Conservation (phyloP, 169 alveolate genomes). For the Theileria annulata region DNA sequence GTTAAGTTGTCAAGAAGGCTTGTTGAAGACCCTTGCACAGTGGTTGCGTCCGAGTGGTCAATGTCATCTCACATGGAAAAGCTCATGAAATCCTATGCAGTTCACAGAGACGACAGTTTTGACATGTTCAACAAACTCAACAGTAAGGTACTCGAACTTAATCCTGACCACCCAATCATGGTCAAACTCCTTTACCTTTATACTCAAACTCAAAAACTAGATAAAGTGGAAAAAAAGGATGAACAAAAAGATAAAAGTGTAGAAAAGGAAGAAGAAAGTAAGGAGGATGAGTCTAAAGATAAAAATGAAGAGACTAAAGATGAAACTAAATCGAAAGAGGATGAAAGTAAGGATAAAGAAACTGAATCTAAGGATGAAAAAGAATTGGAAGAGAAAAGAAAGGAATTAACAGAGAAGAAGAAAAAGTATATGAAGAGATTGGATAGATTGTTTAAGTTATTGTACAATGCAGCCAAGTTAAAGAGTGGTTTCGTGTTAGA, state of each 20-base stretch:
- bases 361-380: background rate
- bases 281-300: slow-evolving; percentile 35
- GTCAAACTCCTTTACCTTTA: slow-evolving; percentile 56
- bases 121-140: slow-evolving; percentile 45
- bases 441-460: slow-evolving; percentile 18
- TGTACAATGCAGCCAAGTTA: slow-evolving; percentile 78
- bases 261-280: background rate
- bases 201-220: slow-evolving; percentile 32
- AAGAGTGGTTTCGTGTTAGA: slow-evolving; percentile 79
- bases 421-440: slow-evolving; percentile 3
- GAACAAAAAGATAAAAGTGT: background rate
- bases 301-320: slow-evolving; percentile 9
- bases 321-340: slow-evolving; percentile 35
- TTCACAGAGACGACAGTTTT: slow-evolving; percentile 72
- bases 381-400: background rate
- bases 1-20: slow-evolving; percentile 85
- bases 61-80: slow-evolving; percentile 90
- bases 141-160: slow-evolving; percentile 91
- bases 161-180: slow-evolving; percentile 96
- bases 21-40: slow-evolving; percentile 85
- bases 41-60: slow-evolving; percentile 88
- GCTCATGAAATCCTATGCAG: slow-evolving; percentile 83
- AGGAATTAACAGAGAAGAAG: slow-evolving; percentile 2
- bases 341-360: background rate
- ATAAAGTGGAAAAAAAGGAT: background rate